phyloP scores from a whole-genome alignment of 2,329 filamentous ascomycete species.

The Exophiala xenobiotica region DNA sequence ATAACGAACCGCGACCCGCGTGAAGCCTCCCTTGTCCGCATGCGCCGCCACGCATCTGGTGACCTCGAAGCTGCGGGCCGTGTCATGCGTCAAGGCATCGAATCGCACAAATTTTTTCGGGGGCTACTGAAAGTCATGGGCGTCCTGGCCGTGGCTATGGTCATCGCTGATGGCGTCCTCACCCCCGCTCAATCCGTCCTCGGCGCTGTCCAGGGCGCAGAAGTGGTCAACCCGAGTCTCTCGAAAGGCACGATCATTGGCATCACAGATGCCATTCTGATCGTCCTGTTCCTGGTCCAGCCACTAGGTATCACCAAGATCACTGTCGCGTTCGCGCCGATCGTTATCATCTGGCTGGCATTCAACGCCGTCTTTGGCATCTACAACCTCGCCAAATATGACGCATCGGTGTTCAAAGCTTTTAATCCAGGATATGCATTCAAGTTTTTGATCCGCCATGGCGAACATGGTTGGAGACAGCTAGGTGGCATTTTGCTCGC shows the following conservation, averaged over 20 bases:
- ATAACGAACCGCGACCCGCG: constrained; percentile 55
- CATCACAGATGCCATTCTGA: constrained; percentile 53
- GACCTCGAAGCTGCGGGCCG: constrained; percentile 47
- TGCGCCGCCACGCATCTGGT: constrained; percentile 47
- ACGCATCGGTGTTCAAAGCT: constrained; percentile 52
- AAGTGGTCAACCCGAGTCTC: constrained; percentile 50
- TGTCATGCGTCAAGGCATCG: constrained; percentile 47
- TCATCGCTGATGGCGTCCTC: constrained; percentile 57
- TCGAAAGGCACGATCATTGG: constrained; percentile 50
- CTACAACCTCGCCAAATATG: constrained; percentile 51
- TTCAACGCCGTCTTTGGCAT: constrained; percentile 55
- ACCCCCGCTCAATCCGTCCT: constrained; percentile 59
- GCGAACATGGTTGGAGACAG: constrained; percentile 51
- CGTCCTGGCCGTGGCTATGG: constrained; percentile 55
- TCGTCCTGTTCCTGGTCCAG: constrained; percentile 55
- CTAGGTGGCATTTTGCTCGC: constrained; percentile 66
- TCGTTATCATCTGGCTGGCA: constrained; percentile 57
- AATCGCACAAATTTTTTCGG: constrained; percentile 48
- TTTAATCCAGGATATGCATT: constrained; percentile 53
- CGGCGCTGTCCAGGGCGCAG: constrained; percentile 56
- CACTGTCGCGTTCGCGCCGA: constrained; percentile 51
- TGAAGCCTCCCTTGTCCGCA: constrained; percentile 47
- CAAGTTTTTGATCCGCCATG: constrained; percentile 51
- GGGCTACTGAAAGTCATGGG: constrained; percentile 52
- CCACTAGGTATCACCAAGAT: constrained; percentile 55